Conservation (phyloP, 2,329 filamentous ascomycete species). For the Hymenoscyphus linearis region DNA sequence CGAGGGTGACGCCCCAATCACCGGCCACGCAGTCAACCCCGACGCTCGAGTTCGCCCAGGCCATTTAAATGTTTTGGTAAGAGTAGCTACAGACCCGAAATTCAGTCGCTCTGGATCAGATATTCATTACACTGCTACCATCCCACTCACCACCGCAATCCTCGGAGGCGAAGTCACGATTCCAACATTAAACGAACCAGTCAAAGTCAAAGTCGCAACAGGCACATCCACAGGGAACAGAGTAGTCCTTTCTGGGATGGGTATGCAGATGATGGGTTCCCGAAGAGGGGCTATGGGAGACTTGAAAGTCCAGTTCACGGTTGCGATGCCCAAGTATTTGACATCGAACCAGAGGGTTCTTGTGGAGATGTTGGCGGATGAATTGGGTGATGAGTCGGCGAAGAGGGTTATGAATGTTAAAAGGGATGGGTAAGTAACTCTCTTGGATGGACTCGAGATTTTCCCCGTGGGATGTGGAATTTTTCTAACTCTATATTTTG, state of each 20-base stretch:
- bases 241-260: slow-evolving; percentile 83
- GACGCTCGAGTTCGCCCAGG: slow-evolving; percentile 65
- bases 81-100: slow-evolving; percentile 82
- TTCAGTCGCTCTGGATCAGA: slow-evolving; percentile 86
- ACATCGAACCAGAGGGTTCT: slow-evolving; percentile 87
- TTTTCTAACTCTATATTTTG: not conserved
- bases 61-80: slow-evolving; percentile 86
- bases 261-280: slow-evolving; percentile 76
- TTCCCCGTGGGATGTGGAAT: not conserved
- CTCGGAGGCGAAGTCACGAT: slow-evolving; percentile 86
- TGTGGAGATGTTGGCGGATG: slow-evolving; percentile 91
- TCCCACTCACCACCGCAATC: slow-evolving; percentile 88
- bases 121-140: slow-evolving; percentile 84
- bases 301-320: slow-evolving; percentile 88
- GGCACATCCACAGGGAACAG: slow-evolving; percentile 91
- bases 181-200: slow-evolving; percentile 84
- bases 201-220: slow-evolving; percentile 85
- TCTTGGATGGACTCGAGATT: not conserved
- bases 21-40: slow-evolving; percentile 61
- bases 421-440: slow-evolving; percentile 43
- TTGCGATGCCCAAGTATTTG: slow-evolving; percentile 91
- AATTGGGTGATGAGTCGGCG: slow-evolving; percentile 88
- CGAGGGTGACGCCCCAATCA: slow-evolving; percentile 81
- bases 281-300: slow-evolving; percentile 68
- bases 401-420: slow-evolving; percentile 86